Evolutionary conservation across 2,329 filamentous ascomycete genomes (phyloP), one percentile per base, ranked within the genome.

Genomic region (Clonostachys sp.): DNA sequence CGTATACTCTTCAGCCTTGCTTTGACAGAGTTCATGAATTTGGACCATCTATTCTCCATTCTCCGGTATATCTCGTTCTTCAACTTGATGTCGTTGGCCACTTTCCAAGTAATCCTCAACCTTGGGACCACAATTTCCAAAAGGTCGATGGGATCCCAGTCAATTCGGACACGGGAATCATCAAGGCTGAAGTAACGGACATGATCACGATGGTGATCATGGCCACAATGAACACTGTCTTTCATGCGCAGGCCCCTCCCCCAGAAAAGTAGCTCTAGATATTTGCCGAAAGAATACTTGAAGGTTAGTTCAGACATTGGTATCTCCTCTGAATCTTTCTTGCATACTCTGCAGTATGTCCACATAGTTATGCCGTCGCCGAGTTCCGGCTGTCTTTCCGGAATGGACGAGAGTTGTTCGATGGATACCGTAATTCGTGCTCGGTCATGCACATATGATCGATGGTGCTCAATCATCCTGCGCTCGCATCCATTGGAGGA

Each of bases 231-330:
- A 36, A 88, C 74, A 30, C 84, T 82, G 42, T 86, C 83, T 54
- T 80, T 84, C 56, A 85, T 83, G 61, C 84, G 87, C 44, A 97
- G 71, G 36, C 89, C 87, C 40, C 83, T 87, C 60, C 91, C 92
- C 91, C 92, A 99, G 65, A 97, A 97, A 3, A 91, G 91, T 16
- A 99, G 74, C 66, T 99, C 94, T n/a, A 99, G 75, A 59, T 97
- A 99, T 66, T 99, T 99, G 12, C 90, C 94, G 60, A 99, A 95
- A 0, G 94, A 99, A 64, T 99, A 99, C 63, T 95, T 96, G 88
- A 91, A 99, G 0, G 91, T 95, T 57, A 84, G 91, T 48, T 91
- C 84, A 1, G 92, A 96, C 90, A 99, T 96, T 34, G 86, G 84
- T 55, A 89, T 87, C 43, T 91, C 84, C 38, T 90, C 88, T 0